phyloP scores from a whole-genome alignment of 805 yeast species.

The Starmera dryadoides region DNA sequence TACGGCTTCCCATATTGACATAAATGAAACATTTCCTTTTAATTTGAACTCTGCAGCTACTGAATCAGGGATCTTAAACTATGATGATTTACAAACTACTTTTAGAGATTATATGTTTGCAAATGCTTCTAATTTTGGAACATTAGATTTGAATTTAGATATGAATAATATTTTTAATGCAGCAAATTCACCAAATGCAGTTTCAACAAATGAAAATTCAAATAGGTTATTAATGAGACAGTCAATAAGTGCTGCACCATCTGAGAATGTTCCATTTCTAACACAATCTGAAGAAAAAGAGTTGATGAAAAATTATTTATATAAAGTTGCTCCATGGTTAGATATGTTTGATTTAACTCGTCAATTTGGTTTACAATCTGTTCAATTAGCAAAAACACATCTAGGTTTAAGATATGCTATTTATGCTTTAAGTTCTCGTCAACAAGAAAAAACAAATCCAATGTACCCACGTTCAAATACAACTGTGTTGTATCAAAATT shows the following conservation, averaged over 20 bases:
- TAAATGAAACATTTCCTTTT: background rate
- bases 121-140: conserved; percentile 21
- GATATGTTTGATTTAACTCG: conserved; percentile 31
- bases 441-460: conserved; percentile 22
- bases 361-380: conserved; percentile 26
- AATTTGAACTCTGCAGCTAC: background rate
- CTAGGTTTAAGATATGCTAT: conserved; percentile 23
- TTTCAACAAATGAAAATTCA: background rate
- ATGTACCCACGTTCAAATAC: conserved; percentile 21
- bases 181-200: background rate
- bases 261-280: conserved; percentile 12
- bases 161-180: conserved; percentile 1
- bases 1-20: background rate
- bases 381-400: conserved; percentile 32
- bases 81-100: conserved; percentile 25
- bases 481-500: conserved; percentile 24
- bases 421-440: conserved; percentile 27
- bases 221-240: background rate
- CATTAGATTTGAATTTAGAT: conserved; percentile 2
- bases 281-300: conserved; percentile 26
- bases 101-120: conserved; percentile 33
- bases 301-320: conserved; percentile 26
- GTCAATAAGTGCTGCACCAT: background rate
- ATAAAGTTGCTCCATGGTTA: conserved; percentile 31
- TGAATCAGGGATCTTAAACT: conserved; percentile 16